Percentiles rank a stretch among this genome's conserved stretches.
Conservation (phyloP, 2,329 filamentous ascomycete genomes). For the Colletotrichum sidae region DNA sequence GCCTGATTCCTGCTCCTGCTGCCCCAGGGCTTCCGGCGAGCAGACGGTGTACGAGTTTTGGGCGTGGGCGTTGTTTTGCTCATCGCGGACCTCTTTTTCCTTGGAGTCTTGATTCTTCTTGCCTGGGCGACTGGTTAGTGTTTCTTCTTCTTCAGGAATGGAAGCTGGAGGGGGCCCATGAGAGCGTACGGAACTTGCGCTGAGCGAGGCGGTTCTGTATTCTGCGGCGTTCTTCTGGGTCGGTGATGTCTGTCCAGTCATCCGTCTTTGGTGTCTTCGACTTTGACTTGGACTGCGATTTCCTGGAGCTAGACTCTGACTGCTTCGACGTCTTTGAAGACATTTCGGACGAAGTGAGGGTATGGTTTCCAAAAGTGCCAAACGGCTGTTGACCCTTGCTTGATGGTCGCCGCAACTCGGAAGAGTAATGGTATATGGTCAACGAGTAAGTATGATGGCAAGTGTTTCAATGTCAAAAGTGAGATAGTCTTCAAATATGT, state of each 20-base stretch:
- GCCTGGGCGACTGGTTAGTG: conserved; percentile 56
- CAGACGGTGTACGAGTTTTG: conserved; percentile 73
- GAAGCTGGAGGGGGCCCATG: conserved; percentile 34
- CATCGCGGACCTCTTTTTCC: conserved; percentile 73
- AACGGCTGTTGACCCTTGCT: too few species aligned
- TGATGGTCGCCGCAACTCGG: too few species aligned
- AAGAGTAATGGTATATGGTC: too few species aligned
- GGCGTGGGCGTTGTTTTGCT: conserved; percentile 72
- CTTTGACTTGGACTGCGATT: conserved; percentile 51
- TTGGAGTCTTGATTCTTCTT: conserved; percentile 77
- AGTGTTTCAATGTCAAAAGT: too few species aligned
- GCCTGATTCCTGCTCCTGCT: conserved; percentile 68
- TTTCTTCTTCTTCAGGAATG: not conserved
- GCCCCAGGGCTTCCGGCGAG: conserved; percentile 65
- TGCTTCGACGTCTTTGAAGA: conserved; percentile 45
- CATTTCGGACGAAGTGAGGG: conserved; percentile 39
- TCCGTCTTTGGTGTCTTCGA: conserved; percentile 59
- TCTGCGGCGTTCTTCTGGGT: conserved; percentile 77
- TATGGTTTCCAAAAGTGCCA: too few species aligned
- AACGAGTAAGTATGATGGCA: too few species aligned
- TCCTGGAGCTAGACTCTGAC: conserved; percentile 43
- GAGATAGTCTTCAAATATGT: too few species aligned
- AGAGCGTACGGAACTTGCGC: conserved; percentile 76
- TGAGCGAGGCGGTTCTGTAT: conserved; percentile 84
- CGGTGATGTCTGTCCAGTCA: conserved; percentile 77